phyloP scores from a whole-genome alignment of 2,329 filamentous ascomycete genomes.

The Teratosphaeria nubilosa region DNA sequence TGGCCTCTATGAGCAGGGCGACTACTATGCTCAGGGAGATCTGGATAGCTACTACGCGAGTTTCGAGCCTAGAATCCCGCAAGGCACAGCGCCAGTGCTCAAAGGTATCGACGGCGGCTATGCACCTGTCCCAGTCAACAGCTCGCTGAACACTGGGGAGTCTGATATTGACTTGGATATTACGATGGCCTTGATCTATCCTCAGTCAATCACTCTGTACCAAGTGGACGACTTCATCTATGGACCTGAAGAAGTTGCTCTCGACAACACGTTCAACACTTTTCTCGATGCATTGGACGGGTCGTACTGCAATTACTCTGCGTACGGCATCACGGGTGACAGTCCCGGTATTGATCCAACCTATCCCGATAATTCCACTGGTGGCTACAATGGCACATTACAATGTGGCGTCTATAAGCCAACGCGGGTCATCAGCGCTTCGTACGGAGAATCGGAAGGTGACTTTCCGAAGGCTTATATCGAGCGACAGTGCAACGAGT shows the following conservation, averaged over 20 bases:
- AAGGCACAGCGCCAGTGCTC: background rate
- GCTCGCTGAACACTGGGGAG: background rate
- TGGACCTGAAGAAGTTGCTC: conserved; percentile 1
- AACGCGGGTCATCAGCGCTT: conserved; percentile 45
- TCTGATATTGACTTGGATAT: background rate
- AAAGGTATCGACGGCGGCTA: background rate
- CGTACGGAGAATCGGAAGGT: conserved; percentile 44
- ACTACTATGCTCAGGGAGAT: background rate
- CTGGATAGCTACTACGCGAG: background rate
- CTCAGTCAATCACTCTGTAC: conserved; percentile 13
- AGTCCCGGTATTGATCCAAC: conserved; percentile 1
- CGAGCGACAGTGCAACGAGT: conserved; percentile 30
- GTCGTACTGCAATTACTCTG: conserved; percentile 12
- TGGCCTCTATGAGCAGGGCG: conserved; percentile 1
- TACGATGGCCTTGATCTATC: conserved; percentile 7
- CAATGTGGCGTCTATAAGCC: conserved; percentile 41
- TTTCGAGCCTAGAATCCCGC: background rate
- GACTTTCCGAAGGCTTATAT: conserved; percentile 44
- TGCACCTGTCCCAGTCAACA: background rate
- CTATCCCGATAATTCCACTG: conserved; percentile 1
- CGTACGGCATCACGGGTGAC: conserved; percentile 11
- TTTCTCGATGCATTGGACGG: conserved; percentile 14
- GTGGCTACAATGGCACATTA: conserved; percentile 34
- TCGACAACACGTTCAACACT: conserved; percentile 8
- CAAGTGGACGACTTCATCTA: conserved; percentile 11